Conservation (phyloP, 164 flowering plant species). For the Tetrastigma voinierianum region DNA sequence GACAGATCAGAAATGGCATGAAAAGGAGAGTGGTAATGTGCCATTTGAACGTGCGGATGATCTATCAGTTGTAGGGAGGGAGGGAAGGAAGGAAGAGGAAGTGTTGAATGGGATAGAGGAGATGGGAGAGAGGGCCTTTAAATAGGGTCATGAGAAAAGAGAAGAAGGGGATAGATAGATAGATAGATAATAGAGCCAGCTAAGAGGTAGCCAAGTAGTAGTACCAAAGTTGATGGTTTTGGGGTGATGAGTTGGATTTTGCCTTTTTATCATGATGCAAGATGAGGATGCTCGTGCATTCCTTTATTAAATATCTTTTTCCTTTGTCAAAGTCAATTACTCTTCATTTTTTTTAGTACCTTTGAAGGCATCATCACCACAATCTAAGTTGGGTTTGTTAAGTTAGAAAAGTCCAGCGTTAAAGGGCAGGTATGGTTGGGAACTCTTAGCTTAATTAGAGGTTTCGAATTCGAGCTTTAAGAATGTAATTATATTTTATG, state of each 20-base stretch:
- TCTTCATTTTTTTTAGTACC: too few relatives aligned
- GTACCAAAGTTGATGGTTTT: background rate
- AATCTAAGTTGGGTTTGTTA: too few relatives aligned
- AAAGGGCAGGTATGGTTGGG: too few relatives aligned
- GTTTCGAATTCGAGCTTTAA: too few relatives aligned
- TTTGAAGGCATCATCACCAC: too few relatives aligned
- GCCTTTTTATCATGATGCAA: conserved; percentile 13
- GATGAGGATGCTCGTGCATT: conserved; percentile 15
- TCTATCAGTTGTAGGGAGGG: too few relatives aligned
- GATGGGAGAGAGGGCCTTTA: conserved; percentile 11
- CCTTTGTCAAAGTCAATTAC: background rate
- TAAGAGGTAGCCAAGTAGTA: conserved; percentile 18
- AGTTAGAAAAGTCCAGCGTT: too few relatives aligned
- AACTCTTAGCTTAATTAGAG: too few relatives aligned
- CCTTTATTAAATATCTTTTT: conserved; percentile 12
- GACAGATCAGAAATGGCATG: conserved; percentile 11
- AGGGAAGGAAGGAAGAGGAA: too few relatives aligned
- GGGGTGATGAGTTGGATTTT: background rate
- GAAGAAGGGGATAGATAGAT: conserved; percentile 7
- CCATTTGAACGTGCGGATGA: too few relatives aligned
- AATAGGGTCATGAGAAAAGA: conserved; percentile 34
- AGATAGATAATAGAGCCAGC: too few relatives aligned
- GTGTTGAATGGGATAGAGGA: background rate
- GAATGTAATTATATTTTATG: too few relatives aligned
- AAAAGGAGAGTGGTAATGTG: conserved; percentile 5